Percentiles rank a stretch among this genome's conserved stretches.
phyloP scores from a whole-genome alignment of 495 filamentous ascomycete species.

The Tuber aestivum region DNA sequence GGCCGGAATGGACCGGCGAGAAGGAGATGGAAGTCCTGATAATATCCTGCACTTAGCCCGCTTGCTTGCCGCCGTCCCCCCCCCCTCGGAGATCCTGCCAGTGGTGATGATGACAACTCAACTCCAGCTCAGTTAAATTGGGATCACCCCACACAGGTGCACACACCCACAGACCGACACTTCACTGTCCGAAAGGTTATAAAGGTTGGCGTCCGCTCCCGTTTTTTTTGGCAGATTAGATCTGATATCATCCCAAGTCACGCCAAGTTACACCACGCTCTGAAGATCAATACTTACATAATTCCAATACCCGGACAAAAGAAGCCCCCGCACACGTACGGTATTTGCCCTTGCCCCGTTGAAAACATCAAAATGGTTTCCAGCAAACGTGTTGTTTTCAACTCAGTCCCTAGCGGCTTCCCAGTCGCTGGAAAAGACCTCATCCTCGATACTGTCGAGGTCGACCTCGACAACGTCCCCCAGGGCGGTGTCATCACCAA shows the following conservation, averaged over 20 bases:
- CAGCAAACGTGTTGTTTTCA: constrained; percentile 83
- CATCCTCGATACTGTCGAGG: constrained; percentile 57
- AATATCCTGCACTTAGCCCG: neutral
- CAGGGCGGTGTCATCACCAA: constrained; percentile 64
- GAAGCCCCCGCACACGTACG: neutral
- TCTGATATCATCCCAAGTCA: neutral
- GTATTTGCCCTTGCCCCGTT: neutral
- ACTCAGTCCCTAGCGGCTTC: constrained; percentile 59
- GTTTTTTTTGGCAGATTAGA: neutral
- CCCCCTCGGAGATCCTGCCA: neutral
- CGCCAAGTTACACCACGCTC: neutral
- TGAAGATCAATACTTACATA: neutral
- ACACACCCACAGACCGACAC: neutral
- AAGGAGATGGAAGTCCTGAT: neutral
- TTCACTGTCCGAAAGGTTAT: neutral
- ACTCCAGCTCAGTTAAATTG: neutral
- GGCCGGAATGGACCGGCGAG: too few species aligned
- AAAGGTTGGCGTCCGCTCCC: neutral
- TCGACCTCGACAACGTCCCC: constrained; percentile 61
- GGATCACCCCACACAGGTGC: neutral
- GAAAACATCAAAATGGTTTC: constrained; percentile 45
- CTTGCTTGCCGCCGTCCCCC: neutral
- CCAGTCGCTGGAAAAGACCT: constrained; percentile 71
- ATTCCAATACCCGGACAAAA: neutral
- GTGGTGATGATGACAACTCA: neutral